Base-by-base conservation (phyloP, 768 basidiomycete species). In the Mycena kentingensis region DNA sequence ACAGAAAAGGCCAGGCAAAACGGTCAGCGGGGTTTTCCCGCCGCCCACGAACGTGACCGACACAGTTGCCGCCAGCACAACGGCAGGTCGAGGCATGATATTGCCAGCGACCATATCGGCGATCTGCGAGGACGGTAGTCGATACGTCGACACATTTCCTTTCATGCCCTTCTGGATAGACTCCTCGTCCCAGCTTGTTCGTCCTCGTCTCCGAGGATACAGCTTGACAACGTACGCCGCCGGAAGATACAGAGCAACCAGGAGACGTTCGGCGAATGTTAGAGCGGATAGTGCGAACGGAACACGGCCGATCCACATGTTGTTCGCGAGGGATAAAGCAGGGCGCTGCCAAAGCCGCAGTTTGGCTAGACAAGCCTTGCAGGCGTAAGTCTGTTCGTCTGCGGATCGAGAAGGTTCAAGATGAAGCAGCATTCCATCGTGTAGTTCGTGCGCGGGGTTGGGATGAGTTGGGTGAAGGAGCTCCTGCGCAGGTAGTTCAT, bases 11-110 rank as follows among this genome's bases (percentile, higher is more conserved):
- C 39, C 27, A 1, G 60, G 63, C 3, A 73, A 39, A 27, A 54
- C 52, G 0, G 10, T 3, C 26, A 63, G 54, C 4, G 64, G 64
- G 10, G 64, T 13, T 4, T 62, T 60, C 12, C 51, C 46, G 4
- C 24, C 15, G 13, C 72, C 68, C 2, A 74, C 58, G 37, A 67
- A 71, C 0, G 69, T 71, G 0, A 75, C 59, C 0, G 63, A 60
- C 7, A 75, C 65, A 0, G 65, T 59, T 2, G 67, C 54, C 0
- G 69, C 57, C 0, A 68, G 39, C 0, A 24, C 10, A 10, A 8
- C 37, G 3, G 29, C 25, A 4, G 49, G 54, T 13, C 55, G 49
- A 2, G 67, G 65, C 28, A 69, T 12, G 4, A 62, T 7, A 6
- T 62, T 45, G 1, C 67, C 65, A 11, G 54, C 26, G 8, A 63